These are phyloP conservation scores for Neckera pumila DNA, from an alignment of 225 moss, liverwort and hornwort species.

Conservation along the genomic window DNA sequence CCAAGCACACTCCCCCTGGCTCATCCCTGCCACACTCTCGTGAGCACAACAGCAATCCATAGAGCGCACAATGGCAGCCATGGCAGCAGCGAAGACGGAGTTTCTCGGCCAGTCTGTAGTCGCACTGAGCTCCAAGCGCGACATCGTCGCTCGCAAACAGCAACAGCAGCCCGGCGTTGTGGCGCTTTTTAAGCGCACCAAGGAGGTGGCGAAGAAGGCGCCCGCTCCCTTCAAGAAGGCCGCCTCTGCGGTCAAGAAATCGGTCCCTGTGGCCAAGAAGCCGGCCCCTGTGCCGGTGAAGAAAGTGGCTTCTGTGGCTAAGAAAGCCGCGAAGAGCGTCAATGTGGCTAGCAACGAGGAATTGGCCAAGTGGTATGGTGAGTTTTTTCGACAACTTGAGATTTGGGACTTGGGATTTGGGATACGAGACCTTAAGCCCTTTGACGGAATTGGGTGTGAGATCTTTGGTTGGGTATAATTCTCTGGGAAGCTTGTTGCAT, in stretches of 20 bases:
- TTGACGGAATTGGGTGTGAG: no score
- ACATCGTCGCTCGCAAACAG: not conserved
- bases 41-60: not conserved
- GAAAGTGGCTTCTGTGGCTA: not conserved
- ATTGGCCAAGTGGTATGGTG: slow-evolving; percentile 23
- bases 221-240: not conserved
- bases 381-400: not conserved
- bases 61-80: slow-evolving; percentile 37
- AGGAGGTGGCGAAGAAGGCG: slow-evolving; percentile 9
- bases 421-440: not conserved
- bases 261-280: not conserved
- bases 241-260: not conserved
- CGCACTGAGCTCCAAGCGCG: not conserved
- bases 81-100: slow-evolving; percentile 60
- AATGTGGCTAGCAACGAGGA: slow-evolving; percentile 14
- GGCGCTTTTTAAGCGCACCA: not conserved
- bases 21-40: not conserved
- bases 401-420: no score
- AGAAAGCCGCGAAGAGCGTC: not conserved
- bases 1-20: not conserved
- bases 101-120: slow-evolving; percentile 40
- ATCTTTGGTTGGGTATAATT: not conserved
- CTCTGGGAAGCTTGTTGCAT: not conserved
- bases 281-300: not conserved
- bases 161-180: not conserved